Conservation (phyloP, 1,284 basidiomycete species). For the Naganishia sp. region DNA sequence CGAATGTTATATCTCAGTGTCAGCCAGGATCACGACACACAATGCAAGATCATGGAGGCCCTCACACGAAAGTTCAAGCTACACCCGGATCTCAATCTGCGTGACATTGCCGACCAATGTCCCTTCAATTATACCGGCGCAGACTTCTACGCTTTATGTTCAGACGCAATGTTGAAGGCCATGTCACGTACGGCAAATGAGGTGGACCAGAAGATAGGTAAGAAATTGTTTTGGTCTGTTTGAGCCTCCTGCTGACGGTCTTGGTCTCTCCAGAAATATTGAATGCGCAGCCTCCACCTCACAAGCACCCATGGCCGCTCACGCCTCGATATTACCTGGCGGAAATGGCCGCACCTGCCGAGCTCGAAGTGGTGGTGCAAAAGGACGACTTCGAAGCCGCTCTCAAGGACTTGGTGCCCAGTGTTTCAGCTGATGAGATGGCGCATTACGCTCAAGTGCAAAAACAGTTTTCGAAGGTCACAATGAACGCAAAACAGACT, state of each 20-base stretch:
- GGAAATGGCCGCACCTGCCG: slow-evolving; percentile 72
- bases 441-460: slow-evolving; percentile 79
- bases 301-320: slow-evolving; percentile 70
- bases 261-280: slow-evolving; percentile 25
- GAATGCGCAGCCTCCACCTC: slow-evolving; percentile 52
- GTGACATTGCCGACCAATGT: slow-evolving; percentile 69
- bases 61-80: slow-evolving; percentile 90
- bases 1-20: slow-evolving; percentile 95
- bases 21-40: slow-evolving; percentile 82
- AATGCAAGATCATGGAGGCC: slow-evolving; percentile 84
- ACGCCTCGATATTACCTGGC: slow-evolving; percentile 91
- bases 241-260: background rate
- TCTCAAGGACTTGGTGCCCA: slow-evolving; percentile 74
- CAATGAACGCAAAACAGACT: slow-evolving; percentile 31
- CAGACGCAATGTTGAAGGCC: slow-evolving; percentile 92
- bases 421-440: slow-evolving; percentile 87
- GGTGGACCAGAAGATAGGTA: slow-evolving; percentile 72
- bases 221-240: slow-evolving; percentile 32
- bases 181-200: slow-evolving; percentile 85
- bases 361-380: slow-evolving; percentile 75
- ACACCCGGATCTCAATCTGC: slow-evolving; percentile 68
- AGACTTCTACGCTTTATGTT: slow-evolving; percentile 96
- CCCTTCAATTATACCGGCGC: slow-evolving; percentile 95
- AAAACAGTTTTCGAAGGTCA: slow-evolving; percentile 59
- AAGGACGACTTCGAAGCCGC: slow-evolving; percentile 75